Percentiles rank a stretch among this genome's conserved stretches.
Evolutionary conservation across 2,329 filamentous ascomycete species (phyloP).

Genomic region (Colletotrichum eremochloae): DNA sequence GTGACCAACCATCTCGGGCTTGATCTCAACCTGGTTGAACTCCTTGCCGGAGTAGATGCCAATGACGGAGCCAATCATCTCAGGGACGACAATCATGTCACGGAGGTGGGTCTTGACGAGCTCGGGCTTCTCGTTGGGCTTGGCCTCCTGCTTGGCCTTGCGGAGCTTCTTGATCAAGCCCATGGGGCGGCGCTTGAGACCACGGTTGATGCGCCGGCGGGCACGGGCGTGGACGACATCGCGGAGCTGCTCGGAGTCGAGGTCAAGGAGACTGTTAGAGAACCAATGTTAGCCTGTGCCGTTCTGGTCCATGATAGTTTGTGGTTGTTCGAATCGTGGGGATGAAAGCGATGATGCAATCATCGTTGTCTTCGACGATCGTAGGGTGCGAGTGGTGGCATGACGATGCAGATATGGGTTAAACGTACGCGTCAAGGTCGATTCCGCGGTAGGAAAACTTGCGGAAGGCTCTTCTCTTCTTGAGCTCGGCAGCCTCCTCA

Average conservation of each 20-base stretch:
- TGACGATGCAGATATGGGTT: conserved; percentile 47
- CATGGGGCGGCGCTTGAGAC: conserved; percentile 99
- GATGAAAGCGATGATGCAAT: conserved; percentile 5
- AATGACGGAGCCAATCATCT: conserved; percentile 99
- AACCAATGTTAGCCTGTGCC: conserved; percentile 35
- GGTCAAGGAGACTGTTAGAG: conserved; percentile 88
- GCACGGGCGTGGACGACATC: conserved; percentile 99
- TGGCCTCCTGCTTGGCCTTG: conserved; percentile 98
- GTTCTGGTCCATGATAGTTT: conserved; percentile 32
- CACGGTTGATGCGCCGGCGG: conserved; percentile 98
- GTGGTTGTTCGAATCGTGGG: conserved; percentile 13
- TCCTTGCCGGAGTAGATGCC: conserved; percentile 99
- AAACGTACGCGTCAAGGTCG: conserved; percentile 97
- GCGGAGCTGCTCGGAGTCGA: conserved; percentile 97
- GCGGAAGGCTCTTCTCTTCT: conserved; percentile 99
- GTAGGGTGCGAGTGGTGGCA: conserved; percentile 10
- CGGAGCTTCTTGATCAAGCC: conserved; percentile 99
- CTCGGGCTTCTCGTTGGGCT: conserved; percentile 99
- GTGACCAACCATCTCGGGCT: conserved; percentile 99
- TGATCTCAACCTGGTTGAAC: conserved; percentile 99
- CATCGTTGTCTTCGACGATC: conserved; percentile 5
- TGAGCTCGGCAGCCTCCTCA: conserved; percentile 98
- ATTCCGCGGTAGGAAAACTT: conserved; percentile 99
- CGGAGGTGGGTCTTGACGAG: conserved; percentile 99
- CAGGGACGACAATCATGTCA: conserved; percentile 99